Percentiles rank a stretch among this genome's conserved stretches.
Evolutionary conservation across 257 asterid species (phyloP).

Genomic region (Solanum gracilifrons): DNA sequence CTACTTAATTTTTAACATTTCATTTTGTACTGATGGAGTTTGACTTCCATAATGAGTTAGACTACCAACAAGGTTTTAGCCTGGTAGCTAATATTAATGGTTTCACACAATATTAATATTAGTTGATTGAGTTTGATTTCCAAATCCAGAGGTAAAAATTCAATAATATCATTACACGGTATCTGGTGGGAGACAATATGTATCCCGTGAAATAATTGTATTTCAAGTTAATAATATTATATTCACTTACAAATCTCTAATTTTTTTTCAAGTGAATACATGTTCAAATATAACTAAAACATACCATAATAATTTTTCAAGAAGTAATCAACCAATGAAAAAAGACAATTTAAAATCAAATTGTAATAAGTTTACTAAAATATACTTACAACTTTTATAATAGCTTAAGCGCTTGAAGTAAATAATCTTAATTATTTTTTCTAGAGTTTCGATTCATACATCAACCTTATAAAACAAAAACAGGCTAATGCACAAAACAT

Average conservation of each 20-base stretch:
- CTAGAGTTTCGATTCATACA: neutral
- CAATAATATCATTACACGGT: neutral
- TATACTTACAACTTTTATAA: no score
- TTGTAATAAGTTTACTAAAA: neutral
- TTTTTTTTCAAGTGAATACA: neutral
- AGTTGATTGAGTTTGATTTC: neutral
- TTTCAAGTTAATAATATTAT: neutral
- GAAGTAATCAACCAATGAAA: neutral
- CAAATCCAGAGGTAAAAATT: neutral
- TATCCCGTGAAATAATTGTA: neutral
- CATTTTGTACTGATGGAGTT: neutral
- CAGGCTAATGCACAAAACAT: neutral
- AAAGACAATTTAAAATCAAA: neutral
- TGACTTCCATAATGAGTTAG: neutral
- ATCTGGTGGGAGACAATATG: neutral
- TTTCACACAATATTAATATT: neutral
- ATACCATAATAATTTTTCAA: no score
- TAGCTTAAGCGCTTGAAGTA: neutral
- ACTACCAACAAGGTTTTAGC: neutral
- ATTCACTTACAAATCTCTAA: neutral
- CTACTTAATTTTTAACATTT: neutral
- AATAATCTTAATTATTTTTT: neutral
- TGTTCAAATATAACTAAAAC: neutral
- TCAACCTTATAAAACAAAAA: neutral
- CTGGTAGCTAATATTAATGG: neutral